These are phyloP conservation scores for Xenosphaeropsis pyriputrescens DNA, from an alignment of 2,329 filamentous ascomycete species.

Conservation along the genomic window DNA sequence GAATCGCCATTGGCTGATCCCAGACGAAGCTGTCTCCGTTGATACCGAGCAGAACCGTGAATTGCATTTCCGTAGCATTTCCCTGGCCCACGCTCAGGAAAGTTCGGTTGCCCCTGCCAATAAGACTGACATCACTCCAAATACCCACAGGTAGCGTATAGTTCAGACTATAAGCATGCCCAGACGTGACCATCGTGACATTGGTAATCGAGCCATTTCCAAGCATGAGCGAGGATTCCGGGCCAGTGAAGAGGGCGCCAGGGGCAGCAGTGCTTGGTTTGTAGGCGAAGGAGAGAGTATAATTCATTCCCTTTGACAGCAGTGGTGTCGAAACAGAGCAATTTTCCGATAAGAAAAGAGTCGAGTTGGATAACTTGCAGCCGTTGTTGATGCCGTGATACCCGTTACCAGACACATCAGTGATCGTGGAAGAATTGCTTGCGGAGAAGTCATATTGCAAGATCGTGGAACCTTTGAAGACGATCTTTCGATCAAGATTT, in stretches of 20 bases:
- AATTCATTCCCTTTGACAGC: constrained; percentile 38
- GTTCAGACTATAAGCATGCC: constrained; percentile 23
- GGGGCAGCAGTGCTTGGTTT: constrained; percentile 18
- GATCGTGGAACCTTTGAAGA: constrained; percentile 20
- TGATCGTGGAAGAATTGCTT: constrained; percentile 8
- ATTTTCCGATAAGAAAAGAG: constrained; percentile 17
- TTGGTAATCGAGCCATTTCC: constrained; percentile 19
- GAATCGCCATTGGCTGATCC: constrained; percentile 10
- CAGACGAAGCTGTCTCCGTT: constrained; percentile 8
- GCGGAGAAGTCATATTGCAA: constrained; percentile 19
- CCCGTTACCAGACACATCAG: constrained; percentile 23
- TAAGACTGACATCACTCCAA: constrained; percentile 21
- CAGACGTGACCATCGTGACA: constrained; percentile 22
- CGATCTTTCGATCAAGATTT: constrained; percentile 29
- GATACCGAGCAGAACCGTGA: constrained; percentile 8
- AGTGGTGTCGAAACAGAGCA: constrained; percentile 32
- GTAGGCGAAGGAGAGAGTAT: constrained; percentile 34
- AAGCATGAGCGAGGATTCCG: constrained; percentile 24
- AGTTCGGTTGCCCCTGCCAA: constrained; percentile 21
- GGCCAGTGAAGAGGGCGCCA: constrained; percentile 25
- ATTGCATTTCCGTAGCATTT: constrained; percentile 4
- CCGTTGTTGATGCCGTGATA: constrained; percentile 21
- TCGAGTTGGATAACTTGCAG: constrained; percentile 19
- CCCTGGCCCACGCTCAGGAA: constrained; percentile 12
- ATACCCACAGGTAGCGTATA: constrained; percentile 21